Evolutionary conservation across 176 grass and related monocot species (phyloP).

Genomic region (Eragrostis nindensis): DNA sequence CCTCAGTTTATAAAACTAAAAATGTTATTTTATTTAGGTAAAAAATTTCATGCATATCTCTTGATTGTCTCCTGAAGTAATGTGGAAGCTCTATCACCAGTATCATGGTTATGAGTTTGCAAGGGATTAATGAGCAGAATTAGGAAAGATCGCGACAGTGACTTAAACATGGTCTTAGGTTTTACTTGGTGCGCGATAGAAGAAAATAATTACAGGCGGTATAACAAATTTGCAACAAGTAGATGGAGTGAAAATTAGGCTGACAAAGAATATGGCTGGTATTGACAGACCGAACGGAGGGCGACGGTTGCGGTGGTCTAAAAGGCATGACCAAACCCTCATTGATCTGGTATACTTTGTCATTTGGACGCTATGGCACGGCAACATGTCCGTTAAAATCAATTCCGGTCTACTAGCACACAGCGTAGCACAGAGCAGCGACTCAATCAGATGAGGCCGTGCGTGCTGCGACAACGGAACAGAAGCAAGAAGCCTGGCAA

Average conservation of each 20-base stretch:
- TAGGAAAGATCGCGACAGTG: no score
- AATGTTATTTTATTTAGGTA: no score
- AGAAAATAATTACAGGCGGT: no score
- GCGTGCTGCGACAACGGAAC: not conserved
- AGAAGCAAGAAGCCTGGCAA: not conserved
- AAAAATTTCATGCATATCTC: no score
- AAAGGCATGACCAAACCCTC: not conserved
- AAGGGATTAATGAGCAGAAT: no score
- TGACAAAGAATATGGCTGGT: not conserved
- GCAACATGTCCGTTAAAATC: not conserved
- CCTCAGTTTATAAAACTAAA: no score
- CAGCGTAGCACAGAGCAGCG: not conserved
- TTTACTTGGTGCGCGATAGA: no score
- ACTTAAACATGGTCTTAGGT: no score
- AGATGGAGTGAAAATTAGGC: not conserved
- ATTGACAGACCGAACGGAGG: not conserved
- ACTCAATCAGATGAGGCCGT: not conserved
- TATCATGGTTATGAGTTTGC: no score
- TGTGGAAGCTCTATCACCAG: no score
- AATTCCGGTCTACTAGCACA: not conserved
- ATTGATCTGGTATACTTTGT: not conserved
- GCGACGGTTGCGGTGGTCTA: not conserved
- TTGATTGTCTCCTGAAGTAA: no score
- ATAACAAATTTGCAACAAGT: no score
- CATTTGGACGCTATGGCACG: not conserved